Percentiles rank a stretch among this genome's conserved stretches.
These are phyloP conservation scores for Malania oleifera DNA, from an alignment of 164 flowering plant genomes.

Conservation along the genomic window DNA sequence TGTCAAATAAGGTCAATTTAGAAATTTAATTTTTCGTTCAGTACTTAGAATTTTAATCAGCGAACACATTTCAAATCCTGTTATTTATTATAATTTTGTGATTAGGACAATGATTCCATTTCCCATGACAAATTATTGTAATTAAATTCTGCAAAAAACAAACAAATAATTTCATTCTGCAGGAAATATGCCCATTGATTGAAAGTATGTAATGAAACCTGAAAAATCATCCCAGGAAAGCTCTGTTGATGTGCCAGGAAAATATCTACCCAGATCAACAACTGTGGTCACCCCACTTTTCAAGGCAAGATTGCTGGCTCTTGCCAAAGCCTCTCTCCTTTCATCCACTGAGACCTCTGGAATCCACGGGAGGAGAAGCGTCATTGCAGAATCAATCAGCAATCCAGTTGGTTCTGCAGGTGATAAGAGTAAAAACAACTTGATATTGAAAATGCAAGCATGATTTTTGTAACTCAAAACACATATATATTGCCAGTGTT, in stretches of 20 bases:
- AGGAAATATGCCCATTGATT: no score
- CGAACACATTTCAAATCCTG: no score
- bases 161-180: no score
- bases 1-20: no score
- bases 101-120: no score
- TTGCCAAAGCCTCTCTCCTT: slow-evolving; percentile 74
- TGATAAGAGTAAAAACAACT: not conserved
- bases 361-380: slow-evolving; percentile 44
- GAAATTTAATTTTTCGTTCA: no score
- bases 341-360: slow-evolving; percentile 74
- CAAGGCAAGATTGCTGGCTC: slow-evolving; percentile 78
- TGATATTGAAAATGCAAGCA: not conserved
- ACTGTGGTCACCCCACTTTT: slow-evolving; percentile 88
- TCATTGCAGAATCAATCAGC: slow-evolving; percentile 91
- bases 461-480: not conserved
- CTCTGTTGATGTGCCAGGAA: slow-evolving; percentile 61
- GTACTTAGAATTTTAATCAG: no score
- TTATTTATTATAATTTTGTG: no score
- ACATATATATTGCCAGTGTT: not conserved
- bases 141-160: no score
- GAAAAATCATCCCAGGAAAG: slow-evolving; percentile 83
- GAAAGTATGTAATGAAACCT: slow-evolving; percentile 40
- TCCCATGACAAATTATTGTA: no score
- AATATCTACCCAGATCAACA: slow-evolving; percentile 91
- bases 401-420: slow-evolving; percentile 86